Percentiles rank a stretch among this genome's conserved stretches.
Evolutionary conservation across 179 eudicot species (phyloP).

Genomic region (Drosera spatulata): DNA sequence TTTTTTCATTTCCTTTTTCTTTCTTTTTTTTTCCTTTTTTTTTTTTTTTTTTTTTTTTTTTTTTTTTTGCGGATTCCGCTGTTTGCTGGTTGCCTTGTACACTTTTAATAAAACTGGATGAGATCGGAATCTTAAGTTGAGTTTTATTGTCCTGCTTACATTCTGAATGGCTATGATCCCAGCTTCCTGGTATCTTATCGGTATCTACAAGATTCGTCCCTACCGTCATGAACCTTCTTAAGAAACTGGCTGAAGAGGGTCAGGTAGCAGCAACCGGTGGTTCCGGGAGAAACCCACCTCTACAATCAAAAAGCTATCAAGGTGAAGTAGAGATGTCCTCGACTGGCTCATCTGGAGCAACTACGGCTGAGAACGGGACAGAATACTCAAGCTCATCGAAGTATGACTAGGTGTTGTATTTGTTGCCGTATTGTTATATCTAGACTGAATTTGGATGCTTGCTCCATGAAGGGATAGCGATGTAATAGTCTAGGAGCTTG

Average conservation of each 20-base stretch:
- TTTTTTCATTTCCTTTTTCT: too few species aligned
- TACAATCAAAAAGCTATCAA: slow-evolving; percentile 29
- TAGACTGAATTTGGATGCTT: neutral
- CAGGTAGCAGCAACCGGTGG: slow-evolving; percentile 30
- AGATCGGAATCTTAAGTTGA: too few species aligned
- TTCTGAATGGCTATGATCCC: slow-evolving; percentile 11
- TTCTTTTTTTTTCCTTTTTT: too few species aligned
- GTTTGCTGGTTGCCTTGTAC: too few species aligned
- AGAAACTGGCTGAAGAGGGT: slow-evolving; percentile 82
- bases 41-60: too few species aligned
- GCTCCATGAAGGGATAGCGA: neutral
- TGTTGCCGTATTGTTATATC: neutral
- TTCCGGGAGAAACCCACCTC: slow-evolving; percentile 39
- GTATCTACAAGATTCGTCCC: slow-evolving; percentile 85
- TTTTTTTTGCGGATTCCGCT: too few species aligned
- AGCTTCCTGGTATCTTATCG: slow-evolving; percentile 91
- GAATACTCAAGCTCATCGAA: slow-evolving; percentile 54
- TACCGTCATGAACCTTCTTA: slow-evolving; percentile 80
- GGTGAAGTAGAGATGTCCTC: slow-evolving; percentile 37
- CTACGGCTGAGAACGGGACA: slow-evolving; percentile 44
- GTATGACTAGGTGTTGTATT: slow-evolving; percentile 32
- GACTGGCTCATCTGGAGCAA: slow-evolving; percentile 60
- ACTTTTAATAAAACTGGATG: too few species aligned
- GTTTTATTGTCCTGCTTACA: neutral
- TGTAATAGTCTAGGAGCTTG: neutral